Evolutionary conservation across 176 grass and related monocot genomes (phyloP), one percentile per base, ranked within the genome.

Genomic region (Cenchrus americanus): DNA sequence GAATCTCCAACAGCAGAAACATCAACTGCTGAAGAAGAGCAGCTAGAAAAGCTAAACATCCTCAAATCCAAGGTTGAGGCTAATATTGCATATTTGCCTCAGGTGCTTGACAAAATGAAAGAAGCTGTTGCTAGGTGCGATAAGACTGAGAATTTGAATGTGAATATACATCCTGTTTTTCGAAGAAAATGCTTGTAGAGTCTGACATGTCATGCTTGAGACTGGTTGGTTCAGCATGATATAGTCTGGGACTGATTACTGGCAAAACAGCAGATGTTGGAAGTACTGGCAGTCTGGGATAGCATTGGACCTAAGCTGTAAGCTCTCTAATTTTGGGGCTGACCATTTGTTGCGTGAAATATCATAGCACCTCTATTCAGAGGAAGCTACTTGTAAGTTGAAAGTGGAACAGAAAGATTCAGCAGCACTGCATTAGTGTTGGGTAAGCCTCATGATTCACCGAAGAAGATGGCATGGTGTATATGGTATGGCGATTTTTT

Each of bases 151-250:
- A 49, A 81, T 55, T 19, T 43, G 51, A 71, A 65, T 58, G 5
- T 83, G 61, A 79, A 76, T 42, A 11, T 80, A 12, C 66, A 76
- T 71, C 85, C 70, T 65, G 19, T 75, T 75, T 93, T 86, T 75
- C 64, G 0, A 85, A 85, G 32, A 30, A 82, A 78, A 70, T 4
- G 18, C 54, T 60, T 18, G 70, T 73, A 90, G 32, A n/a, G 11
- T 59, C 37, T 66, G 18, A 15, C 14, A 14, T 30, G 27, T 80
- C 71, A 17, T 17, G 21, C 18, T 53, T 62, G 14, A 57, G 44
- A 23, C 54, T 54, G 15, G 37, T 21, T 71, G 46, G 47, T 78
- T 79, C 23, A 10, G 32, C 22, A 78, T 47, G 41, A 26, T 69
- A 66, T 75, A 41, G 23, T 30, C 19, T 5, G 22, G 15, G 44